Evolutionary conservation across 257 asterid species (phyloP), one percentile per base, ranked within the genome.

Genomic region (Mentha longifolia): DNA sequence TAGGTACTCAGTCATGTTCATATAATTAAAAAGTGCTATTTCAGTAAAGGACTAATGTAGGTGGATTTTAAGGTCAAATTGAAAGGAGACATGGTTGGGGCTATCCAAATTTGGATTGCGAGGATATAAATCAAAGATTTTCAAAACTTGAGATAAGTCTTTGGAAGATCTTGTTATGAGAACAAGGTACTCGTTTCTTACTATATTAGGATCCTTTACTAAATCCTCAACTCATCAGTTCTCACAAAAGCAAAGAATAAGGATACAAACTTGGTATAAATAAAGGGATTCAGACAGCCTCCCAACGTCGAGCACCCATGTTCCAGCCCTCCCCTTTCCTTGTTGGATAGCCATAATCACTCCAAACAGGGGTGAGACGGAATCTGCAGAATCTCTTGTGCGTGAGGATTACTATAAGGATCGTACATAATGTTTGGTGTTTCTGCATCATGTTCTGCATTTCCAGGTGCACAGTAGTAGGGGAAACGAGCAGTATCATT

Each of bases 321-420:
- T 85, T 83, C 97, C 96, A 89, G 3, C 97, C 96, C 59, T 85
- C 80, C 19, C 97, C 96, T 77, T 77, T 83, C 61, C 31, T 73
- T 0, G 89, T 86, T 4, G 97, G 95, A 59, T 92, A 92, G 0
- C 96, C 96, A 63, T 89, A 92, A 12, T 74, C 84, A 3, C 87
- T 95, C 96, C 97, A 89, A 55, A 83, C 95, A n/a, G 12, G 93
- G 88, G 49, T 91, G 95, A n/a, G 96, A 96, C 74, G 87, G 65
- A 58, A 87, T 80, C 78, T 91, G 97, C 80, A 91, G 17, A 35
- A 91, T 91, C 84, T 91, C 97, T 65, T 89, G 97, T 55, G 97
- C 82, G 55, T 89, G 97, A 63, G 97, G 96, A 77, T 91, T 91
- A 45, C 95, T 91, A 20, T 72, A 91, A 0, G 95, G 91, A 50